phyloP scores from a whole-genome alignment of 129 eudicot species.

The Artemisia argyi region DNA sequence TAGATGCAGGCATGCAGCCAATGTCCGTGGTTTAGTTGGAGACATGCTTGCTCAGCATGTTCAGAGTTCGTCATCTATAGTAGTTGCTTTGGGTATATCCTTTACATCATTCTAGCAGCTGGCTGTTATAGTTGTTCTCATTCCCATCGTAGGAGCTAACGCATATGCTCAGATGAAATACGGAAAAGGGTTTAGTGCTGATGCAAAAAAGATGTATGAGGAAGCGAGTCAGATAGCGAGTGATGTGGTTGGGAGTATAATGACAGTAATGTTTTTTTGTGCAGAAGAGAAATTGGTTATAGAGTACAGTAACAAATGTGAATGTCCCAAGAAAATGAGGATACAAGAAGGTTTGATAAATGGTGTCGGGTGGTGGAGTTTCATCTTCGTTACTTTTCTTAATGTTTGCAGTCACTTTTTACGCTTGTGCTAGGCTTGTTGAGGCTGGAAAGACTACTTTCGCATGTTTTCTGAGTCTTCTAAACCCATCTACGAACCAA shows the following conservation, averaged over 20 bases:
- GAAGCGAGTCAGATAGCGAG: constrained; percentile 88
- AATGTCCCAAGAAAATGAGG: no score
- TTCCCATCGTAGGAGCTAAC: constrained; percentile 61
- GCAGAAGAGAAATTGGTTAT: constrained; percentile 54
- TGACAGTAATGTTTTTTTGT: constrained; percentile 81
- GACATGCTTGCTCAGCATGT: constrained; percentile 57
- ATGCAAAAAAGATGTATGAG: constrained; percentile 20
- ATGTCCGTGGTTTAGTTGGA: no score
- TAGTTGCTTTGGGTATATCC: constrained; percentile 64
- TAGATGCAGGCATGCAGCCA: constrained; percentile 39
- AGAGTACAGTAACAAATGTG: no score
- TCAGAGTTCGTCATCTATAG: constrained; percentile 55
- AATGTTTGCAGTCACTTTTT: no score
- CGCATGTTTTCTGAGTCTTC: no score
- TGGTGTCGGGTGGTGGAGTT: constrained; percentile 33
- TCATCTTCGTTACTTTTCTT: constrained; percentile 50
- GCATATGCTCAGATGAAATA: constrained; percentile 65
- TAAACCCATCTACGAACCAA: no score
- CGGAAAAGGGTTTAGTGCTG: constrained; percentile 80
- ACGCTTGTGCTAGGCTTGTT: no score
- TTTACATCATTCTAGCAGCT: constrained; percentile 72
- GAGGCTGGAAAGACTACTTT: no score
- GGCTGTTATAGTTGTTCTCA: constrained; percentile 63
- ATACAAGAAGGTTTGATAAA: no score
- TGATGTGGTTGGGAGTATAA: constrained; percentile 85